Conservation (phyloP, 768 basidiomycete species). For the Russula abietina region DNA sequence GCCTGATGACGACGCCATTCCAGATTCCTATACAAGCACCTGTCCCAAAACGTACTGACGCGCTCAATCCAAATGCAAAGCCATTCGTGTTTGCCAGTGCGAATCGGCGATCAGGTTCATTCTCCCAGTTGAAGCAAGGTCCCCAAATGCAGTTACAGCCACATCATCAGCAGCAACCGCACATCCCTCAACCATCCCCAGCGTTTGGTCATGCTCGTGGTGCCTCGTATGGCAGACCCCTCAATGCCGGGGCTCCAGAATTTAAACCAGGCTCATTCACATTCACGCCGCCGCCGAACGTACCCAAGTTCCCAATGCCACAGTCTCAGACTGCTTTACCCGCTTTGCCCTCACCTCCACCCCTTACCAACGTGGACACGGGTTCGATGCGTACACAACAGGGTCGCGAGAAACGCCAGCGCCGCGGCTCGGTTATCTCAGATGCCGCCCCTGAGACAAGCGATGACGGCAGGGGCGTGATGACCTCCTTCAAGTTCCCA, state of each 20-base stretch:
- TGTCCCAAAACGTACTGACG: constrained; percentile 26
- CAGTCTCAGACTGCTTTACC: constrained; percentile 28
- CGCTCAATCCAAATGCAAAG: constrained; percentile 75
- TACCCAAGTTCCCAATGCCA: constrained; percentile 50
- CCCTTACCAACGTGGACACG: constrained; percentile 1
- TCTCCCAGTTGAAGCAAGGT: constrained; percentile 29
- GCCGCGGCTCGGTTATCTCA: constrained; percentile 43
- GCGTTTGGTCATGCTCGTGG: constrained; percentile 34
- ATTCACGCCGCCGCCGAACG: constrained; percentile 65
- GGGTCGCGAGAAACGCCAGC: constrained; percentile 76
- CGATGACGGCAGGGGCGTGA: constrained; percentile 40
- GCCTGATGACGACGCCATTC: constrained; percentile 17
- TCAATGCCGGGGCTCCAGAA: constrained; percentile 73
- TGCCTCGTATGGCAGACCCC: constrained; percentile 55
- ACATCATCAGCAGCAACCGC: constrained; percentile 23
- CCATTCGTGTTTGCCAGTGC: constrained; percentile 71
- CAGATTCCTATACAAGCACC: constrained; percentile 21
- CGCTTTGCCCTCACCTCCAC: constrained; percentile 34
- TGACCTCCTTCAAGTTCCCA: constrained; percentile 77
- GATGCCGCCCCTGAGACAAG: constrained; percentile 44
- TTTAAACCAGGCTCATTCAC: constrained; percentile 76
- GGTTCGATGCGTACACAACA: constrained; percentile 42
- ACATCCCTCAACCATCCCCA: background rate
- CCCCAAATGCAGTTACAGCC: constrained; percentile 32
- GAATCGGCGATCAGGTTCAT: constrained; percentile 34